Percentiles rank a stretch among this genome's conserved stretches.
These are phyloP conservation scores for Solanum hybrid DNA, from an alignment of 305 asterid genomes.

Conservation along the genomic window DNA sequence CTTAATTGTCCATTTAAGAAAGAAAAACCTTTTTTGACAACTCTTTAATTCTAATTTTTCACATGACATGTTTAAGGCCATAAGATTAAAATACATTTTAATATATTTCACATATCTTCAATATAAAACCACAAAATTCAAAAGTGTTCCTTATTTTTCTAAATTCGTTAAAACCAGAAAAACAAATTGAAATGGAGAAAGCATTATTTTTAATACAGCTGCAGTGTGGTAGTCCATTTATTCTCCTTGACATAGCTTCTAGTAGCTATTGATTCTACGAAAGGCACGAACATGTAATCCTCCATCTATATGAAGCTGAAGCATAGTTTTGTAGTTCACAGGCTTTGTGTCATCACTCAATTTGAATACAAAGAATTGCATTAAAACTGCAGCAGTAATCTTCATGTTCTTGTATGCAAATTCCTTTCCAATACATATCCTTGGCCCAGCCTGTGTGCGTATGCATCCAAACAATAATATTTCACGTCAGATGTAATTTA, in stretches of 20 bases:
- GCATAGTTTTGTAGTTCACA: conserved; percentile 1
- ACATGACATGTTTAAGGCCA: not conserved
- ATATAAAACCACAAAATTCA: not conserved
- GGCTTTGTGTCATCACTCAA: not conserved
- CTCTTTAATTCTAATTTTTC: not conserved
- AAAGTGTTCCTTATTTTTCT: not conserved
- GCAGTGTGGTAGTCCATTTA: not conserved
- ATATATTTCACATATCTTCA: not conserved
- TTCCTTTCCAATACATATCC: not conserved
- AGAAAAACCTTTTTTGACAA: not conserved
- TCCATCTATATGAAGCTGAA: not conserved
- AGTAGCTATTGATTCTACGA: not conserved
- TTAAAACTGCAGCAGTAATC: not conserved
- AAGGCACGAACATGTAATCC: conserved; percentile 1
- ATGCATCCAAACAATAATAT: not conserved
- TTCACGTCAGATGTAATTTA: not conserved
- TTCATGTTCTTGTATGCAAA: not conserved
- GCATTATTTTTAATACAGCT: not conserved
- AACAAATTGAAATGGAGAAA: not conserved
- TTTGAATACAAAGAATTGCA: not conserved
- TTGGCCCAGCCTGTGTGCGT: not conserved
- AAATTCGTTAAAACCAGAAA: not conserved
- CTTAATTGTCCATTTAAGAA: not conserved
- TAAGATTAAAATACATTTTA: not conserved
- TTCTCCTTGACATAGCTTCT: not conserved